These are phyloP conservation scores for Senna siamea DNA, from an alignment of 306 rosid species.

Conservation along the genomic window DNA sequence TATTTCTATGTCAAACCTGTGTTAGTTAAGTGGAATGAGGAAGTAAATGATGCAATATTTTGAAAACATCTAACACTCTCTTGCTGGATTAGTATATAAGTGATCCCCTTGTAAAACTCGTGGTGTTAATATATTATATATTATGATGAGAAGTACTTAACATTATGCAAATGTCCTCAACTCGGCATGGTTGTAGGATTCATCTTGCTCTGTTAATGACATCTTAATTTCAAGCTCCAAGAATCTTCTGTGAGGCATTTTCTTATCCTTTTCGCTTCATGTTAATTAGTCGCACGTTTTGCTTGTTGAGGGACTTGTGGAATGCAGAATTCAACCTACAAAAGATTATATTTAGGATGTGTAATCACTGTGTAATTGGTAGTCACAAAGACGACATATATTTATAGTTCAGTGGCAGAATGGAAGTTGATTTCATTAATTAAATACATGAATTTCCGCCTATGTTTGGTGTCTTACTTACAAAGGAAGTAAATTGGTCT, in stretches of 20 bases:
- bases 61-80: not conserved
- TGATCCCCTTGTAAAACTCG: not conserved
- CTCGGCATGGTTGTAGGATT: slow-evolving; percentile 6
- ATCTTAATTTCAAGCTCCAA: not conserved
- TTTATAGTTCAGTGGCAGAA: slow-evolving; percentile 15
- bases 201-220: not conserved
- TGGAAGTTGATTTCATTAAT: not conserved
- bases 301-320: not conserved
- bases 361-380: not conserved
- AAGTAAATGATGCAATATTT: slow-evolving; percentile 10
- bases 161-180: not conserved
- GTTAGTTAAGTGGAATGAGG: not conserved
- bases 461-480: not conserved
- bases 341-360: not conserved
- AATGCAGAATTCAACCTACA: not conserved
- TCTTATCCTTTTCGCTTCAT: not conserved
- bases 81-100: not conserved
- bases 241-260: not conserved
- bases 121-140: not conserved
- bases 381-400: not conserved
- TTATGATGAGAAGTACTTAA: not conserved
- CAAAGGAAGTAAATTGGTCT: too few relatives aligned
- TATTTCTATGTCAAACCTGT: slow-evolving; percentile 2
- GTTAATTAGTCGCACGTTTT: too few relatives aligned
- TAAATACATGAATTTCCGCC: not conserved